Evolutionary conservation across 345 rosid species (phyloP).

Genomic region (Chamaenerion angustifolium): DNA sequence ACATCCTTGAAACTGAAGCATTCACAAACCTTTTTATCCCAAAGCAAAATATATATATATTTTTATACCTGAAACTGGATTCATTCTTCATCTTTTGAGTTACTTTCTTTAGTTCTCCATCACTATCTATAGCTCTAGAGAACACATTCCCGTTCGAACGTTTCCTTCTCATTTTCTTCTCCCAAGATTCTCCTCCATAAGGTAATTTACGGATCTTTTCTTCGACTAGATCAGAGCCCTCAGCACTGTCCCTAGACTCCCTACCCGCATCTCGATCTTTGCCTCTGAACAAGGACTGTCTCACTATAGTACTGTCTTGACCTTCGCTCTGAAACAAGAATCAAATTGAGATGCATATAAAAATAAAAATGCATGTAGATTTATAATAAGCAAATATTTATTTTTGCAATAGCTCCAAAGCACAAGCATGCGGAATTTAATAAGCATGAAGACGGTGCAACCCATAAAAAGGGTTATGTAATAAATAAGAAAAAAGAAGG

Average conservation of each 20-base stretch:
- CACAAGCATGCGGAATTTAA: too few species aligned
- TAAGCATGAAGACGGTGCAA: too few species aligned
- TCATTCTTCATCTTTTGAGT: conserved; percentile 29
- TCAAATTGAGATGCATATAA: conserved; percentile 1
- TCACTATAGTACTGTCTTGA: conserved; percentile 16
- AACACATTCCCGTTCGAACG: conserved; percentile 32
- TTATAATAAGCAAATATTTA: too few species aligned
- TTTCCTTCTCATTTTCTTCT: conserved; percentile 38
- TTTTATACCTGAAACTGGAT: conserved; percentile 11
- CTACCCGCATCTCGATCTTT: conserved; percentile 31
- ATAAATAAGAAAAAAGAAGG: too few species aligned
- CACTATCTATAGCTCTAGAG: conserved; percentile 26
- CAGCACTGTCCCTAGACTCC: conserved; percentile 27
- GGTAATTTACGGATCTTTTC: conserved; percentile 39
- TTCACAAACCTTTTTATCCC: too few species aligned
- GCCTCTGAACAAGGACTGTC: conserved; percentile 25
- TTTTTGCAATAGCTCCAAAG: too few species aligned
- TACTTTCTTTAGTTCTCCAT: conserved; percentile 23
- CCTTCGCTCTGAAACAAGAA: conserved; percentile 22
- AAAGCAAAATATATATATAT: too few species aligned
- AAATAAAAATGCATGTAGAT: background rate
- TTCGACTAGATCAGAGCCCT: conserved; percentile 27
- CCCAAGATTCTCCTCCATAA: conserved; percentile 54
- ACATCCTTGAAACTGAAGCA: too few species aligned
- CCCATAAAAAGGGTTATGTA: too few species aligned